Evolutionary conservation across 208 protist species (phyloP), one percentile per base, ranked within the genome.

Genomic region (Phytomonas sp.): DNA sequence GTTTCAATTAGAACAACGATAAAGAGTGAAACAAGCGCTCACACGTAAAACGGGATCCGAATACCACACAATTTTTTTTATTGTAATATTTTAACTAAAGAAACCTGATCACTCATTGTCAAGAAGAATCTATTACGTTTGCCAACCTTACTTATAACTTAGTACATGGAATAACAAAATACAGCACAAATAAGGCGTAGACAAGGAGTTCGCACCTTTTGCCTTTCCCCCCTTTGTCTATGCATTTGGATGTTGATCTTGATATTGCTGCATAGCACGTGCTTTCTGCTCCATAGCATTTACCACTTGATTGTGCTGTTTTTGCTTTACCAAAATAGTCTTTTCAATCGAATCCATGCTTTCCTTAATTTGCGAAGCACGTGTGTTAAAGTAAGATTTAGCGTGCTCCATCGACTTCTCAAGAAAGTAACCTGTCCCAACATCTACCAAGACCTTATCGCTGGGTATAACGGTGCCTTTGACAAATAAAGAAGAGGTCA

Each of bases 341-440:
- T 86, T 83, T 74, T 91, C 87, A 2, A 92, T 66, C 33, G 73
- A 62, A 29, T 95, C 85, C 78, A 95, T 89, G 73, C 82, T 86
- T 66, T 93, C 90, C 69, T 87, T 90, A 29, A 95, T 82, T 69
- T 89, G 81, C 31, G 79, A 82, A n/a, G 87, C 86, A 11, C 90
- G 90, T 3, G 73, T 71, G 14, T 66, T 74, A 67, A 93, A 95
- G 79, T 93, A 93, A 33, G 74, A 76, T 74, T 80, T 80, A 34
- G 87, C 90, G 60, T 79, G 74, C 11, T 74, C 80, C 77, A 92
- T 88, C 26, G 85, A 79, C 78, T 89, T 77, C 78, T 95, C 82
- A 14, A 95, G 69, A 69, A 88, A 95, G 80, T 95, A 95, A 69
- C 88, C 87, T 45, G 90, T 93, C 60, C 90, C 90, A 34, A 95